Base-by-base conservation (phyloP, 2,329 filamentous ascomycete genomes). In the Calonectria pauciramosa region DNA sequence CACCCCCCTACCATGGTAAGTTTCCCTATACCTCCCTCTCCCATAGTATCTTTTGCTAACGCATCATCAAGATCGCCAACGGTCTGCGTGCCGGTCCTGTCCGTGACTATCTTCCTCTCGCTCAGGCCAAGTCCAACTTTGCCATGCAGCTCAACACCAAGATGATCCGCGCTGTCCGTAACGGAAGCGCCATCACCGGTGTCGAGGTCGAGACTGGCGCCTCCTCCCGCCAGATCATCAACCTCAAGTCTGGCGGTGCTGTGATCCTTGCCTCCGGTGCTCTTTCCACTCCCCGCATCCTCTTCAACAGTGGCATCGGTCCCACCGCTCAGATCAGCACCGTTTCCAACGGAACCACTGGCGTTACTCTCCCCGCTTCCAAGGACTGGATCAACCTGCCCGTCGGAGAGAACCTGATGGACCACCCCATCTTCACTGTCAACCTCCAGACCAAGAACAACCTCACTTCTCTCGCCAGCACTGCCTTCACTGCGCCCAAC, bases 31-130 rank as follows among this genome's bases (percentile, higher is more conserved):
- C 23, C 1, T 36, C 23, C 1, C 28, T 34, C 20, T 1, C 4
- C 20, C 0, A 34, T 18, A 20, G 10, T 20, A 1, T n/a, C 1
- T 36, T 16, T 18, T 47, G 28, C 69, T 74, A 68, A 76, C 69
- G 49, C 38, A 1, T 0, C 9, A 16, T 91, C 86, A 94, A 94
- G 91, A 94, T 92, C 82, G 86, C 87, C 8, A 85, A 92, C 59
- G 93, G 92, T 67, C 91, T 94, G 83, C 88, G 94, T 74, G 91
- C 91, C 56, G 94, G 94, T 1, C 93, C 94, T 16, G 87, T 95
- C 82, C 91, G 91, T 11, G 94, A 94, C 0, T 95, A 95, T 80
- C 90, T 95, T 1, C 91, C 93, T 6, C 87, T 89, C 23, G 92
- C 93, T 1, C 87, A 88, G 63, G 85, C 86, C 52, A 88, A 91